Conservation (phyloP, 441 rosid genomes). For the Brassica hybrid region DNA sequence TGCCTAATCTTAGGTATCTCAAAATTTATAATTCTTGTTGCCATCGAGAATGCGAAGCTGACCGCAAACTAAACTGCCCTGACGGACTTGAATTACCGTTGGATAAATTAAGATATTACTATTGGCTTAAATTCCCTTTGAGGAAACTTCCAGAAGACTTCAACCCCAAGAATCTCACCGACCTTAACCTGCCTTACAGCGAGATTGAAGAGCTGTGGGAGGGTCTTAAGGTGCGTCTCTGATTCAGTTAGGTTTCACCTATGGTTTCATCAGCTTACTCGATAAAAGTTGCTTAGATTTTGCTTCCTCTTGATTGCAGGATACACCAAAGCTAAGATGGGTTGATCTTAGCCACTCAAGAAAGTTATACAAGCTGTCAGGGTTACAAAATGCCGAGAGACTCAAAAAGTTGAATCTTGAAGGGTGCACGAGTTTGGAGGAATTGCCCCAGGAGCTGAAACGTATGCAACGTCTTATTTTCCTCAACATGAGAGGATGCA, state of each 20-base stretch:
- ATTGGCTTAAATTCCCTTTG: constrained; percentile 38
- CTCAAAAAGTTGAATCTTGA: constrained; percentile 37
- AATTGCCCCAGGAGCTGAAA: background rate
- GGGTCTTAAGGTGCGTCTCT: constrained; percentile 23
- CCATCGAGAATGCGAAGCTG: background rate
- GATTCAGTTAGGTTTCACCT: background rate
- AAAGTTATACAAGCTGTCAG: constrained; percentile 20
- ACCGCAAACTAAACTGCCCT: background rate
- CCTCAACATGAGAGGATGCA: constrained; percentile 40
- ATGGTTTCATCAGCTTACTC: background rate
- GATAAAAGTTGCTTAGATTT: background rate
- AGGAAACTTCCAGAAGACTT: constrained; percentile 14
- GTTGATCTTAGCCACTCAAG: constrained; percentile 31
- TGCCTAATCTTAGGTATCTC: constrained; percentile 15
- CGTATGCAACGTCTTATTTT: constrained; percentile 12
- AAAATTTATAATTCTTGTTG: constrained; percentile 17
- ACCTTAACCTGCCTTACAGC: constrained; percentile 31
- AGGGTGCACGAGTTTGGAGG: constrained; percentile 8
- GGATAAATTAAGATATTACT: constrained; percentile 14
- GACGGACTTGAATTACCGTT: background rate
- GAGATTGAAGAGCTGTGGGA: constrained; percentile 31
- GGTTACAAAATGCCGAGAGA: constrained; percentile 15
- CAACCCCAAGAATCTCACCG: constrained; percentile 33
- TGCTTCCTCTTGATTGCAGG: background rate
- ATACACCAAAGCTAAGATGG: constrained; percentile 32